These are phyloP conservation scores for Tulasnella sp. DNA, from an alignment of 768 basidiomycete species.

Conservation along the genomic window DNA sequence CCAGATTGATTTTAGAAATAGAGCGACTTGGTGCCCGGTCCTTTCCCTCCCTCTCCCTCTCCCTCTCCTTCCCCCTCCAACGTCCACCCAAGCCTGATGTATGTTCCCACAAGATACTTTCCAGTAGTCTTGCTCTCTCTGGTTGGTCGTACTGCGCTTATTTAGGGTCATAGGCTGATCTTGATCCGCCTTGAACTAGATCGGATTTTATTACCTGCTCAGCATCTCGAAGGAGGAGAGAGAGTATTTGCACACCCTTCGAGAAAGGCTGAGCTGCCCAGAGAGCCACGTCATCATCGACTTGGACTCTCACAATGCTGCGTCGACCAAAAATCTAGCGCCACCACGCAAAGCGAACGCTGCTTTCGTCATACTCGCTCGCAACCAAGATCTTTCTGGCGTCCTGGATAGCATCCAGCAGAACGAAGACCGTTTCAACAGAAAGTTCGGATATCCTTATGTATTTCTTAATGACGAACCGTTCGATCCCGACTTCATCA, in stretches of 20 bases:
- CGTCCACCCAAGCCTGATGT: slow-evolving; percentile 33
- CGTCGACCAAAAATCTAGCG: slow-evolving; percentile 32
- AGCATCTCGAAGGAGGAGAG: slow-evolving; percentile 46
- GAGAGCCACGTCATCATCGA: slow-evolving; percentile 54
- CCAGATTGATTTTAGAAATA: background rate
- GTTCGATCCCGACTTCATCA: slow-evolving; percentile 65
- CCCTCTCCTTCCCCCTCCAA: background rate
- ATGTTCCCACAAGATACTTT: slow-evolving; percentile 56
- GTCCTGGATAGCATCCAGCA: slow-evolving; percentile 60
- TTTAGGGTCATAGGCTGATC: slow-evolving; percentile 20
- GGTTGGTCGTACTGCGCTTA: slow-evolving; percentile 31
- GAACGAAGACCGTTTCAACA: slow-evolving; percentile 84
- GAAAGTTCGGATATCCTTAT: slow-evolving; percentile 67
- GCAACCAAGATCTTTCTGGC: slow-evolving; percentile 52
- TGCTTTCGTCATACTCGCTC: slow-evolving; percentile 69
- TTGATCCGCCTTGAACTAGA: slow-evolving; percentile 31
- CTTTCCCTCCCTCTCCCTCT: background rate
- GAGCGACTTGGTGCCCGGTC: background rate
- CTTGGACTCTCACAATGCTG: slow-evolving; percentile 39
- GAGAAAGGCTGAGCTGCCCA: slow-evolving; percentile 19
- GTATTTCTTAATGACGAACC: slow-evolving; percentile 76
- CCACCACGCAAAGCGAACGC: slow-evolving; percentile 64
- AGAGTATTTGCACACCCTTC: slow-evolving; percentile 37
- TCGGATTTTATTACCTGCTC: slow-evolving; percentile 50
- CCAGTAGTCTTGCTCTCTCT: slow-evolving; percentile 41